These are phyloP conservation scores for Protomyces inouyei DNA, from an alignment of 1,139 yeast genomes.

Conservation along the genomic window DNA sequence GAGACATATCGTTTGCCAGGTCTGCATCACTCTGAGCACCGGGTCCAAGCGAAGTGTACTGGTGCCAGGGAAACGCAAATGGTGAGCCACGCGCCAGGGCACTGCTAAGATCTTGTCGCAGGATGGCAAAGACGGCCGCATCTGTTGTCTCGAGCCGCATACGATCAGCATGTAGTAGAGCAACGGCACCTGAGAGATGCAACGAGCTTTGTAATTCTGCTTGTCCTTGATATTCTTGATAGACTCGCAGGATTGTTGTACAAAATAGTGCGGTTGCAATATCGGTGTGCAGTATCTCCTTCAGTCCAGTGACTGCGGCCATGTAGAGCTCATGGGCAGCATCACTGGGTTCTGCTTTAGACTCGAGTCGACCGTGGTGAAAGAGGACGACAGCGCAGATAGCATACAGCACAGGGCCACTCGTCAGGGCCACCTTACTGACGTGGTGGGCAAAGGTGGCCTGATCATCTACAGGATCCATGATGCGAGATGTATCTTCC, in stretches of 20 bases:
- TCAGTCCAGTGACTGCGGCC: not conserved
- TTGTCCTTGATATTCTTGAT: not conserved
- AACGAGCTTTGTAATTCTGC: not conserved
- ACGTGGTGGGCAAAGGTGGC: not conserved
- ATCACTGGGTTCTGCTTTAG: not conserved
- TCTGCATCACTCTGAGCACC: not conserved
- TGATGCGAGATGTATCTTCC: not conserved
- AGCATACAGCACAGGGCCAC: not conserved
- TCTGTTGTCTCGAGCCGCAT: not conserved
- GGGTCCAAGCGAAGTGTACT: not conserved
- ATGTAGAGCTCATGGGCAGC: not conserved
- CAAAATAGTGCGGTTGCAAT: not conserved
- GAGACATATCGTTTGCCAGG: not conserved
- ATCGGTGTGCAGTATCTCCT: not conserved
- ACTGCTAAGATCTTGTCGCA: not conserved
- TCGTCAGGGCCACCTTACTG: not conserved
- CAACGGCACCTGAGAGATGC: not conserved
- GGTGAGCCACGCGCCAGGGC: not conserved
- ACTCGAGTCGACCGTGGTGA: not conserved
- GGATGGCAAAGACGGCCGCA: not conserved
- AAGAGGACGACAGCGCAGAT: not conserved
- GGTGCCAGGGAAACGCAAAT: not conserved
- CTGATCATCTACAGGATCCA: not conserved
- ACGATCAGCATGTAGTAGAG: not conserved
- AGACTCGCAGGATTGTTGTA: not conserved